phyloP scores from a whole-genome alignment of 306 rosid species.

The Dryas octopetala region DNA sequence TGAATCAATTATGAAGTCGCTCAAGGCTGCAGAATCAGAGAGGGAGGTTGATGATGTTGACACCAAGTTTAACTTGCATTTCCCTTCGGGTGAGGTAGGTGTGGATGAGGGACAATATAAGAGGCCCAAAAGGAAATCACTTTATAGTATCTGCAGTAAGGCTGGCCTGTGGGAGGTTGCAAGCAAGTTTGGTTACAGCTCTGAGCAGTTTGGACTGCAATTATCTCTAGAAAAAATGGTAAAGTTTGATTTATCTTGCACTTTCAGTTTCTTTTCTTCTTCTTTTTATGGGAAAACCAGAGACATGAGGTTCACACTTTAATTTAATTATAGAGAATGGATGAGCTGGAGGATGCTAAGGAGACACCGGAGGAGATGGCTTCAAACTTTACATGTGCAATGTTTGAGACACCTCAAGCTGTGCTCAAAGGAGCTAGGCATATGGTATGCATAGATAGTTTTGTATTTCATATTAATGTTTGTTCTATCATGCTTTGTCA shows the following conservation, averaged over 20 bases:
- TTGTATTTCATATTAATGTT: conserved; percentile 9
- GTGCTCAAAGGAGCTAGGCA: conserved; percentile 96
- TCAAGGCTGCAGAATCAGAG: conserved; percentile 93
- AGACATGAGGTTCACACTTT: conserved; percentile 12
- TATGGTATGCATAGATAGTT: conserved; percentile 56
- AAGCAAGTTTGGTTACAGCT: conserved; percentile 86
- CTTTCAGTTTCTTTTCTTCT: background rate
- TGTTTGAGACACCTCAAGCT: conserved; percentile 82
- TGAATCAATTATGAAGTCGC: conserved; percentile 83
- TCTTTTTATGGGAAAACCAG: background rate
- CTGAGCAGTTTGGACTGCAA: conserved; percentile 92
- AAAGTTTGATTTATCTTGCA: conserved; percentile 34
- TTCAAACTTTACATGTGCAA: conserved; percentile 81
- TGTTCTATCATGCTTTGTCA: conserved; percentile 2
- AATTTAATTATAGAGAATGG: conserved; percentile 49
- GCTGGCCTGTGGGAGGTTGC: conserved; percentile 99
- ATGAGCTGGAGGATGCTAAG: conserved; percentile 93
- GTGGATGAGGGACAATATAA: conserved; percentile 94
- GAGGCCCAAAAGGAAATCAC: conserved; percentile 89
- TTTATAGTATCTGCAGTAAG: conserved; percentile 68
- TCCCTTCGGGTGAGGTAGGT: conserved; percentile 91
- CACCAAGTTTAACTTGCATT: conserved; percentile 93
- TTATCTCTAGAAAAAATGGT: conserved; percentile 72
- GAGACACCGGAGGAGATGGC: conserved; percentile 99
- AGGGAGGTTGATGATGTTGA: conserved; percentile 99